phyloP scores from a whole-genome alignment of 495 filamentous ascomycete genomes.

The Lindgomyces ingoldianus region DNA sequence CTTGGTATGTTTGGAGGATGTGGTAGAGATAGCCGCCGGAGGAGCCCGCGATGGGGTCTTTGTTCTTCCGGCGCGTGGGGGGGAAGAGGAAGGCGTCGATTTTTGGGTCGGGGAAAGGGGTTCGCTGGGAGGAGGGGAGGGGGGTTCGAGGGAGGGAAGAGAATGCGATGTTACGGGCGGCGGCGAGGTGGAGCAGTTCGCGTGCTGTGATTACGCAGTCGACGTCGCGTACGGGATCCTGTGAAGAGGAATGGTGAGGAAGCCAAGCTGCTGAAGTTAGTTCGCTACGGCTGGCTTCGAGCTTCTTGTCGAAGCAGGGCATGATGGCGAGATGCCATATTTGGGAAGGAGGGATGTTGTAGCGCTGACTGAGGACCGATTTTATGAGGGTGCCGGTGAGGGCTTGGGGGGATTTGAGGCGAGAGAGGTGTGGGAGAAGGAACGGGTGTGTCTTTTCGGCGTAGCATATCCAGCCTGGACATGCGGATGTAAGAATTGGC shows the following conservation, averaged over 20 bases:
- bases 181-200: slow-evolving; percentile 84
- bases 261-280: slow-evolving; percentile 80
- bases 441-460: slow-evolving; percentile 96
- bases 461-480: slow-evolving; percentile 98
- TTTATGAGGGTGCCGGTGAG: slow-evolving; percentile 87
- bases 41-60: slow-evolving; percentile 58
- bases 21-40: slow-evolving; percentile 88
- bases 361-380: slow-evolving; percentile 68
- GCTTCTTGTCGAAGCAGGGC: slow-evolving; percentile 99
- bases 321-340: slow-evolving; percentile 95
- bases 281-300: slow-evolving; percentile 91
- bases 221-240: slow-evolving; percentile 74
- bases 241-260: slow-evolving; percentile 38
- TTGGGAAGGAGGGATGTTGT: slow-evolving; percentile 70
- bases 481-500: slow-evolving; percentile 86
- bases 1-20: slow-evolving; percentile 70
- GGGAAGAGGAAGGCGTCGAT: slow-evolving; percentile 74
- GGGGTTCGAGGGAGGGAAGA: slow-evolving; percentile 63
- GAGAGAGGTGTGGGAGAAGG: slow-evolving; percentile 86
- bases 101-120: slow-evolving; percentile 66
- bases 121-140: slow-evolving; percentile 39
- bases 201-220: slow-evolving; percentile 97
- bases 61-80: slow-evolving; percentile 29
- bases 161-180: slow-evolving; percentile 73
- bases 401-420: slow-evolving; percentile 91